phyloP scores from a whole-genome alignment of 441 rosid genomes.

The Syzygium syzygioides region DNA sequence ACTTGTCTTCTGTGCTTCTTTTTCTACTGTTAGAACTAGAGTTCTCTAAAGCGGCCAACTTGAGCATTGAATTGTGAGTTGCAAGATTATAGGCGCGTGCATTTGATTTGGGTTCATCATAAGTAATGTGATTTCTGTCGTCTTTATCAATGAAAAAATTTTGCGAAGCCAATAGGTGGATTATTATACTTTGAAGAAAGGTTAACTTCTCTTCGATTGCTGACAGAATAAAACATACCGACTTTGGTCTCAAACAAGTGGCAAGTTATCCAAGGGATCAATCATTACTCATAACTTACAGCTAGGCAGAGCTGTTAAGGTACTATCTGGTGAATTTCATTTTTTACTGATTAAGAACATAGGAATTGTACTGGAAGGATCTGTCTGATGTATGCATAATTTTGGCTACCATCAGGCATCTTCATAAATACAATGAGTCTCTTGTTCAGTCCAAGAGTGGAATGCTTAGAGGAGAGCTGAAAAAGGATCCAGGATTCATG shows the following conservation, averaged over 20 bases:
- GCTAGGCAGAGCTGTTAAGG: not conserved
- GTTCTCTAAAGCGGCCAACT: not conserved
- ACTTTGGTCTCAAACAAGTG: not conserved
- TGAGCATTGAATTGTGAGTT: not conserved
- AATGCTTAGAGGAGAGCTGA: constrained; percentile 26
- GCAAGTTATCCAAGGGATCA: not conserved
- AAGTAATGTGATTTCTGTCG: not conserved
- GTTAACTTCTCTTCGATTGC: not conserved
- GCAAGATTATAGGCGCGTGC: not conserved
- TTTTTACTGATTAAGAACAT: not conserved
- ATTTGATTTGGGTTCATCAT: not conserved
- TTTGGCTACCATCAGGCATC: not conserved
- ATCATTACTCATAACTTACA: not conserved
- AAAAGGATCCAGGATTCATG: constrained; percentile 28
- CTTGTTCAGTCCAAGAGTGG: constrained; percentile 27
- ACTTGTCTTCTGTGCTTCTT: not conserved
- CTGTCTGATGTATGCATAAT: not conserved
- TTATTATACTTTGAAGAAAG: not conserved
- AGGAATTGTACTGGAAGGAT: not conserved
- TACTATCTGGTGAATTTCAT: not conserved
- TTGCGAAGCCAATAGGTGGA: not conserved
- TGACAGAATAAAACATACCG: not conserved
- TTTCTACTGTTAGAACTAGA: not conserved
- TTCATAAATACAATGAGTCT: constrained; percentile 25
- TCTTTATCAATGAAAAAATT: not conserved